Conservation (phyloP, 306 rosid species). For the Vachellia pachyceras region DNA sequence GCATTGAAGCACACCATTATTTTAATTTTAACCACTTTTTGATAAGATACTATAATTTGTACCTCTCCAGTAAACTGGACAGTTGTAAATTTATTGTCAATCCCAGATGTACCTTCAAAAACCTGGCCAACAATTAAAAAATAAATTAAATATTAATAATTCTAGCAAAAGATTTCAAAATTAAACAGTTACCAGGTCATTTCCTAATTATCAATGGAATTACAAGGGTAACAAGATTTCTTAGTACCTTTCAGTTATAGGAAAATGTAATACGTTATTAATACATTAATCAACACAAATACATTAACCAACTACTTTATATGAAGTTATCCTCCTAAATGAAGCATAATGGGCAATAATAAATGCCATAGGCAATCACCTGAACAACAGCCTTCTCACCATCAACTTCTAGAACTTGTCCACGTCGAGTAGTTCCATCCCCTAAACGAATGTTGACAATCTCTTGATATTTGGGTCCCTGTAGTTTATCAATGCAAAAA, state of each 20-base stretch:
- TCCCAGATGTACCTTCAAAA: slow-evolving; percentile 98
- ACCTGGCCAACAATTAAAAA: slow-evolving; percentile 58
- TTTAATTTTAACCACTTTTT: background rate
- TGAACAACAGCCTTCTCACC: slow-evolving; percentile 98
- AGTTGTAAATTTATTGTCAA: slow-evolving; percentile 95
- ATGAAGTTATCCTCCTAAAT: slow-evolving; percentile 14
- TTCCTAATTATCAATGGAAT: slow-evolving; percentile 5
- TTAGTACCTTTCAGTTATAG: slow-evolving; percentile 1
- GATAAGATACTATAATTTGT: slow-evolving; percentile 16
- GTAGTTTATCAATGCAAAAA: slow-evolving; percentile 34
- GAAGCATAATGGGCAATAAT: slow-evolving; percentile 24
- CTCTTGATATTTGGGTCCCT: slow-evolving; percentile 98
- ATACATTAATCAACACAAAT: slow-evolving; percentile 8
- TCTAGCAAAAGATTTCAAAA: slow-evolving; percentile 15
- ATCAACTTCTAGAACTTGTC: slow-evolving; percentile 97
- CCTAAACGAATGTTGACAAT: slow-evolving; percentile 98
- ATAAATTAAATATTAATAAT: background rate
- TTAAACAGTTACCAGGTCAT: slow-evolving; percentile 19
- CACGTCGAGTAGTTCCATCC: slow-evolving; percentile 88
- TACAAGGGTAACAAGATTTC: background rate
- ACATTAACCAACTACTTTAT: slow-evolving; percentile 15
- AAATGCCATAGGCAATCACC: slow-evolving; percentile 49
- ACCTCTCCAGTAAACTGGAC: slow-evolving; percentile 99
- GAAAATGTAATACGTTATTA: background rate
- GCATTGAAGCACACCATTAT: slow-evolving; percentile 12